Evolutionary conservation across 73 alveolate genomes (phyloP).

Genomic region (Durusdinium trenchii): DNA sequence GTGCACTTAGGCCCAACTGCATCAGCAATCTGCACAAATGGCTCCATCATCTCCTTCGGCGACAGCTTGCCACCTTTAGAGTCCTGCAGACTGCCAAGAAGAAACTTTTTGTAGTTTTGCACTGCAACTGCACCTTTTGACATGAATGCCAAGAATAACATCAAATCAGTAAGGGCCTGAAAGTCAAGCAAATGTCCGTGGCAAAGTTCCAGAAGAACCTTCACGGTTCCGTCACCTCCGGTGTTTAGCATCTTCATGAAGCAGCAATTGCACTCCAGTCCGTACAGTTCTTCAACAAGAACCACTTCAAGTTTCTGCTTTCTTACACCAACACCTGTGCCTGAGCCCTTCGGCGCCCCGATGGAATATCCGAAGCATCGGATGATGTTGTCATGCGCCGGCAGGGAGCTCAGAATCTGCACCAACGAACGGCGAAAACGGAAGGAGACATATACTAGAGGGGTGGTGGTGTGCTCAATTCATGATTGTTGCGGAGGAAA

Average conservation of each 20-base stretch:
- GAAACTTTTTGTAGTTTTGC: too few species aligned
- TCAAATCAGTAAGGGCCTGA: conserved; percentile 25
- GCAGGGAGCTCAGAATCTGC: conserved; percentile 87
- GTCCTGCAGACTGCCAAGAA: too few species aligned
- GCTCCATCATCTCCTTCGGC: conserved; percentile 95
- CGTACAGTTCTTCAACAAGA: neutral
- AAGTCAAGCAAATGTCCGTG: conserved; percentile 66
- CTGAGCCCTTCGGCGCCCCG: conserved; percentile 62
- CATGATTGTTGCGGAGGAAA: too few species aligned
- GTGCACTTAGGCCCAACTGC: conserved; percentile 3
- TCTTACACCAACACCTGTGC: neutral
- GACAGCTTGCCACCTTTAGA: conserved; percentile 89
- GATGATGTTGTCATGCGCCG: conserved; percentile 80
- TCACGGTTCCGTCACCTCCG: conserved; percentile 84
- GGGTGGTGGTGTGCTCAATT: too few species aligned
- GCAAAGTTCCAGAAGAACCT: conserved; percentile 88
- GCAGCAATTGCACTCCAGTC: neutral
- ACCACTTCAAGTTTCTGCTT: neutral
- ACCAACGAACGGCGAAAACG: too few species aligned
- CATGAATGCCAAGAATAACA: too few species aligned
- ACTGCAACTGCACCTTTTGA: too few species aligned
- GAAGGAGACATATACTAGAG: too few species aligned
- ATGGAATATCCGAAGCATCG: conserved; percentile 85
- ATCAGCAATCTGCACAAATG: conserved; percentile 83
- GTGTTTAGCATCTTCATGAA: neutral